Conservation (phyloP, 805 yeast species). For the Myxozyma geophila region DNA sequence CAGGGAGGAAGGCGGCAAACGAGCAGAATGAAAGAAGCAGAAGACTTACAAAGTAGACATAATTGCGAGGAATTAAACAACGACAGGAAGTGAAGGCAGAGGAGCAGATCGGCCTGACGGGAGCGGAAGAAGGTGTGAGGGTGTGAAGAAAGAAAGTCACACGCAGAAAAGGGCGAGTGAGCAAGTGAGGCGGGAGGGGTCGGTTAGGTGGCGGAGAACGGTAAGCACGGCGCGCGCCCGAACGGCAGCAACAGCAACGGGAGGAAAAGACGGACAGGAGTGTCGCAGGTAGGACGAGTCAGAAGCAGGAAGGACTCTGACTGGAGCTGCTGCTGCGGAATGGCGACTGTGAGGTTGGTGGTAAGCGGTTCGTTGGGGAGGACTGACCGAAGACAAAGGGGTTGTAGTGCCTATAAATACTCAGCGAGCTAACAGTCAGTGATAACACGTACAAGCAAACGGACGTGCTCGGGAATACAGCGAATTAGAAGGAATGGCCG, state of each 20-base stretch:
- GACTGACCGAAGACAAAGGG: not conserved
- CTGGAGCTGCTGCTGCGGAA: not conserved
- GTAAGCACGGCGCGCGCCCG: slow-evolving; percentile 1
- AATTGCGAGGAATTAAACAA: not conserved
- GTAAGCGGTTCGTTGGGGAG: not conserved
- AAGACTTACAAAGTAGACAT: slow-evolving; percentile 12
- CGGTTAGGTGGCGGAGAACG: slow-evolving; percentile 5
- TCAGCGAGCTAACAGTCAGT: not conserved
- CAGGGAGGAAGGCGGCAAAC: not conserved
- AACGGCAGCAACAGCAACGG: not conserved
- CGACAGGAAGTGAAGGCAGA: not conserved
- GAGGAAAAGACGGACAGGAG: not conserved
- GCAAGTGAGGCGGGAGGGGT: not conserved
- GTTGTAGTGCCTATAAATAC: not conserved
- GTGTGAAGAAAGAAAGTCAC: slow-evolving; percentile 2
- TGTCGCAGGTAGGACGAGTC: not conserved
- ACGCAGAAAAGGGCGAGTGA: not conserved
- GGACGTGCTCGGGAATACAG: not conserved
- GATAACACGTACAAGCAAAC: not conserved
- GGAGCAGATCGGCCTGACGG: not conserved
- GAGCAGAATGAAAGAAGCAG: slow-evolving; percentile 1
- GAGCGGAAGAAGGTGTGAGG: not conserved
- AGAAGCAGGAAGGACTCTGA: not conserved
- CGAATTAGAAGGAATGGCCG: too few species aligned
- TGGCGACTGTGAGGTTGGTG: not conserved